Base-by-base conservation (phyloP, 164 flowering plant species). In the Paratinospora sagittata region DNA sequence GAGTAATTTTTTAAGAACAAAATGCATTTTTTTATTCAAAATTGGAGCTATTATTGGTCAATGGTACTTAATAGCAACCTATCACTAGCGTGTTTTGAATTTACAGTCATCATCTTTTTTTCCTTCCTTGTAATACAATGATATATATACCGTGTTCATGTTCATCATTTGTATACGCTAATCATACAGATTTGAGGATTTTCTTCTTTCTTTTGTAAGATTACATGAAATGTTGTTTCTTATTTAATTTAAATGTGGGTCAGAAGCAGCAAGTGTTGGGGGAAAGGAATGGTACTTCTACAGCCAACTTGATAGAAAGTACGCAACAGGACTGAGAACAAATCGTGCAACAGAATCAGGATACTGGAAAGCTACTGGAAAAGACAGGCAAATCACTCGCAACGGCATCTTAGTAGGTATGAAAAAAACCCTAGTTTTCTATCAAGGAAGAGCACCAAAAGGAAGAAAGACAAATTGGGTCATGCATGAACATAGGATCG, bases 371-470 rank as follows among this genome's bases (percentile, higher is more conserved):
- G 43, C 69, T 5, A 66, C 69, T 4, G 69, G 69, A 13, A 66
- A 66, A 24, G 69, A 66, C 7, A 66, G 24, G 27, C 24, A 23
- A 24, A 66, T 66, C 27, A 9, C 41, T 13, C 6, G 12, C 27
- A 9, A 39, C 3, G 69, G 49, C 6, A 13, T 36, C 21, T 66
- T 66, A 43, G 69, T 66, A 8, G 69, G 69, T 7, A 37, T 66
- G 69, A 66, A 66, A 27, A 66, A 66, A 41, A 66, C 69, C 43
- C 47, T 65, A 36, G 69, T 66, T 37, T 66, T 66, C 55, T 66
- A 66, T 27, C 23, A 41, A 41, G 69, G 45, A 12, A 66, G 69
- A 66, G 69, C 69, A 19, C 69, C 69, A 65, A 65, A 37, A 37
- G 67, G 67, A 8, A 37, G 23, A 37, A 65, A 65, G 16, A 33